Evolutionary conservation across 306 rosid genomes (phyloP).

Genomic region (Fagus crenata): DNA sequence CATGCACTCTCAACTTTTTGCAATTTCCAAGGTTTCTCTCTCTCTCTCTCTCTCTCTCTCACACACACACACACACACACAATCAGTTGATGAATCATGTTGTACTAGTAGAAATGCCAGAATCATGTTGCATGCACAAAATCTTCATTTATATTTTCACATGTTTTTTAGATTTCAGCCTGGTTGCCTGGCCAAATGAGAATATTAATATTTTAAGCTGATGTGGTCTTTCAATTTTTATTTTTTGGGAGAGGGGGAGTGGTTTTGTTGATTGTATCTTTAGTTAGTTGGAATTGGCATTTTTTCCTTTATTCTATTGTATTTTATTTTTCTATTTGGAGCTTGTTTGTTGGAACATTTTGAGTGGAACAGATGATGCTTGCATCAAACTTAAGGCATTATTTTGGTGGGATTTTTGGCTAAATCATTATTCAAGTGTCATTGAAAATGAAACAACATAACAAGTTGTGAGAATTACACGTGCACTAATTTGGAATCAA

Average conservation of each 20-base stretch:
- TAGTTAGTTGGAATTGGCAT: not conserved
- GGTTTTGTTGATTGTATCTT: not conserved
- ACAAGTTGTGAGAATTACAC: not conserved
- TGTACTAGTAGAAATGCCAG: not conserved
- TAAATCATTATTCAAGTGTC: not conserved
- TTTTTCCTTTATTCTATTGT: too few relatives aligned
- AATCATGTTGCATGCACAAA: not conserved
- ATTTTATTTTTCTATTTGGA: too few relatives aligned
- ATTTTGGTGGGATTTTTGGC: not conserved
- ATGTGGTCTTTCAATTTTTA: not conserved
- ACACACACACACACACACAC: not conserved
- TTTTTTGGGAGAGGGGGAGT: too few relatives aligned
- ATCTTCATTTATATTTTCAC: not conserved
- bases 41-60: slow-evolving; percentile 13
- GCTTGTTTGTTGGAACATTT: too few relatives aligned
- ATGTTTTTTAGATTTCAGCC: not conserved
- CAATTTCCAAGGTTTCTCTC: slow-evolving; percentile 80
- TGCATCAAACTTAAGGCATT: not conserved
- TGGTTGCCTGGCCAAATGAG: not conserved
- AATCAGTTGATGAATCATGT: not conserved
- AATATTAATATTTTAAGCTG: not conserved
- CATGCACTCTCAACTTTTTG: slow-evolving; percentile 99
- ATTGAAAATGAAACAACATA: not conserved
- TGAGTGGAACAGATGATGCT: too few relatives aligned
- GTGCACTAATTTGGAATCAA: not conserved